Evolutionary conservation across 2,329 filamentous ascomycete genomes (phyloP), one percentile per base, ranked within the genome.

Genomic region (Trichoderma lentiforme): DNA sequence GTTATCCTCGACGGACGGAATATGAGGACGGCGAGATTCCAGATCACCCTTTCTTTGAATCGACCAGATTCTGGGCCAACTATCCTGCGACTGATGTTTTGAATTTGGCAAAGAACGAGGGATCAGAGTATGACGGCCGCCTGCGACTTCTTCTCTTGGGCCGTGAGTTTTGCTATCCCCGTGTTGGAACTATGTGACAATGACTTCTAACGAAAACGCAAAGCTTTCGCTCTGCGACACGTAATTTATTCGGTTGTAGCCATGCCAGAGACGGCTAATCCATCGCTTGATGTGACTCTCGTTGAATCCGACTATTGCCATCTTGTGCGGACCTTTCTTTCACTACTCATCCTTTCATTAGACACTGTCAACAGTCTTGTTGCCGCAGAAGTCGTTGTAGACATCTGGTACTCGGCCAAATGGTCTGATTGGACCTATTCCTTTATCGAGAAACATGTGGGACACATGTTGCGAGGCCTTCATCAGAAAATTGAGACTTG

Each of bases 371-470:
- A 78, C 18, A 70, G 74, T 5, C 14, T 65, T 0, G 6, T 70
- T 6, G 77, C 76, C 58, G 76, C 78, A 1, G 78, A 79, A 26
- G 70, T 74, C 2, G 65, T 73, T 14, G 72, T 76, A 3, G 76
- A 79, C 60, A 26, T 78, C 14, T 78, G 75, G 77, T 79, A 79
- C 67, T 79, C 78, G 11, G 43, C 70, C 12, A 73, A 67, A 57
- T 63, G 77, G 43, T 68, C 77, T 2, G 15, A 28, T 9, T 12
- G 74, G n/a, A 7, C 58, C 36, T 2, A 7, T 15, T 32, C 14
- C 1, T 70, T 28, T 3, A 6, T 70, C n/a, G 5, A 28, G 15
- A 28, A 30, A 7, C 3, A 14, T 0, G 6, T 34, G 56, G 8
- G 18, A 9, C 9, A 32, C 12, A 6, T 3, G 0, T 4, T 65